Percentiles rank a stretch among this genome's conserved stretches.
Conservation (phyloP, 495 filamentous ascomycete genomes). For the Baudoinia panamericana region DNA sequence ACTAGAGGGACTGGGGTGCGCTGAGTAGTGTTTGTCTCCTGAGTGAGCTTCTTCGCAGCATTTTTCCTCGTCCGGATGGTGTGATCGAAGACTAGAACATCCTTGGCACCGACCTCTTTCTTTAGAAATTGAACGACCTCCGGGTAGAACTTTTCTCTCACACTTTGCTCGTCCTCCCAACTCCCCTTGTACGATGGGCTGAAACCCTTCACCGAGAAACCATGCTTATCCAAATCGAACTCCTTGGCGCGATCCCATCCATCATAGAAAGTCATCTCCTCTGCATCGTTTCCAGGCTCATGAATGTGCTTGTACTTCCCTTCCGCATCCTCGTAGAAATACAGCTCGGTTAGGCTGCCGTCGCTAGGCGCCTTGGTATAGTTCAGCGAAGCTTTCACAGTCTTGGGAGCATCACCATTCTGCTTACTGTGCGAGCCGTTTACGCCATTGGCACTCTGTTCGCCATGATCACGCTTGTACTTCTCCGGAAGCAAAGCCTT, state of each 20-base stretch:
- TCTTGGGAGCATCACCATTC: background rate
- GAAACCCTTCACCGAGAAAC: conserved; percentile 26
- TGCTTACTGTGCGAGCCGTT: no score
- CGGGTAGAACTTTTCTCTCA: conserved; percentile 23
- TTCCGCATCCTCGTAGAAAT: conserved; percentile 26
- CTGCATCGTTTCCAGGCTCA: conserved; percentile 26
- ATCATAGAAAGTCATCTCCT: conserved; percentile 20
- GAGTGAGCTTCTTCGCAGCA: conserved; percentile 21
- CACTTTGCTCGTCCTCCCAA: conserved; percentile 25
- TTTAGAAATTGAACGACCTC: conserved; percentile 27
- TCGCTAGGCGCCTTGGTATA: conserved; percentile 26
- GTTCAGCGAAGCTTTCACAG: conserved; percentile 22
- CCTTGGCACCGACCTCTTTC: conserved; percentile 21
- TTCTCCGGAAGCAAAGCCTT: conserved; percentile 21
- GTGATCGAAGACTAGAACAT: conserved; percentile 29
- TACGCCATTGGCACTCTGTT: no score
- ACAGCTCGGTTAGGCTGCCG: conserved; percentile 25
- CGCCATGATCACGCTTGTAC: background rate
- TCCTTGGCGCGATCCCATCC: conserved; percentile 21
- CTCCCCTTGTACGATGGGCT: conserved; percentile 11
- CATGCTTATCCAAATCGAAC: conserved; percentile 25
- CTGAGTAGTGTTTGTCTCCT: conserved; percentile 26
- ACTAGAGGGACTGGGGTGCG: conserved; percentile 28
- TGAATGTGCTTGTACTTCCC: conserved; percentile 20
- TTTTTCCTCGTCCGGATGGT: conserved; percentile 28